Percentiles rank a stretch among this genome's conserved stretches.
phyloP scores from a whole-genome alignment of 78 protist species.

The Capsaspora owczarzaki region DNA sequence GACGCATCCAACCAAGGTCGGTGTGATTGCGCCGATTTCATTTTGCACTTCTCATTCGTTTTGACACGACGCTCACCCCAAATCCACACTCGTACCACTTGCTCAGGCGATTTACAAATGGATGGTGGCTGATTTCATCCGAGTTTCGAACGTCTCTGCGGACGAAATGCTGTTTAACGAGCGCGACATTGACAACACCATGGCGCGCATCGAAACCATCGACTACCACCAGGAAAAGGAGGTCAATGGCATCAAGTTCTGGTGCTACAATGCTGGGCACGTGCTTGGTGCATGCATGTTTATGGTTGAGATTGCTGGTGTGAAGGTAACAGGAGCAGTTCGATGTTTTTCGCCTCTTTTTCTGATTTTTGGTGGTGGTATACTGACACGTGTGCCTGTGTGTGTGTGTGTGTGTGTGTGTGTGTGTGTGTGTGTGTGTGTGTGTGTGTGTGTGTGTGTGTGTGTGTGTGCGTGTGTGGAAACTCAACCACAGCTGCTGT shows the following conservation, averaged over 20 bases:
- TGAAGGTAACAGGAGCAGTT: not conserved
- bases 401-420: no score
- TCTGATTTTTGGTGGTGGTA: no score
- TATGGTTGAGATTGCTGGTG: constrained; percentile 84
- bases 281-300: constrained; percentile 97
- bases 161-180: constrained; percentile 59
- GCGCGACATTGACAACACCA: constrained; percentile 43
- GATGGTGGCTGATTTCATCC: not conserved
- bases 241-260: constrained; percentile 49
- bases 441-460: no score
- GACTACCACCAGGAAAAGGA: constrained; percentile 70
- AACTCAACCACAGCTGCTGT: constrained; percentile 49
- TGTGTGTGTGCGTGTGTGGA: no score
- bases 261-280: constrained; percentile 89
- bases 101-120: not conserved
- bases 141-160: constrained; percentile 25
- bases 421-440: no score
- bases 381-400: no score
- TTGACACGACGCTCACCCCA: not conserved
- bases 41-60: not conserved
- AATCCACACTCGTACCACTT: not conserved
- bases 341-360: not conserved
- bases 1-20: constrained; percentile 91
- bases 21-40: not conserved
- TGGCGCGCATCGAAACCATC: constrained; percentile 51